phyloP scores from a whole-genome alignment of 208 protist species.

The Leishmania tropica region DNA sequence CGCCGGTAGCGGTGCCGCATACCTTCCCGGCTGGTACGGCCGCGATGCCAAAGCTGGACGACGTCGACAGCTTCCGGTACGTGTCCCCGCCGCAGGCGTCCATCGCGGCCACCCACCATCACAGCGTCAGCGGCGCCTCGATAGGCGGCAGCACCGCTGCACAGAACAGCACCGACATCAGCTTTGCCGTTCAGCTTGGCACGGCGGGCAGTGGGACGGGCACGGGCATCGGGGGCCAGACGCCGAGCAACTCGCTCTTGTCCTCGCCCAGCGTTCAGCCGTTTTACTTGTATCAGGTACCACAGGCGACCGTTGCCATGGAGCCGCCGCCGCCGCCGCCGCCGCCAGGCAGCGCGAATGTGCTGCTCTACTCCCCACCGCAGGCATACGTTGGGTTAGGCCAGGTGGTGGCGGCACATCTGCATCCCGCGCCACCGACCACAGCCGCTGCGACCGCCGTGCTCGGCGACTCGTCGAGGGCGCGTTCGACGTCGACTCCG shows the following conservation, averaged over 20 bases:
- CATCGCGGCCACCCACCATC: neutral
- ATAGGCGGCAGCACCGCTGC: neutral
- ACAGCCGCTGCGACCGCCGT: neutral
- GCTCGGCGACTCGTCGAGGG: neutral
- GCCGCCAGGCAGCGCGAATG: neutral
- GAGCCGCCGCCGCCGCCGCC: slow-evolving; percentile 6
- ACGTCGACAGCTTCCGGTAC: neutral
- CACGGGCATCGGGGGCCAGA: neutral
- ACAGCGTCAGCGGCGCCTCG: neutral
- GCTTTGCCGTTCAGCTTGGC: neutral
- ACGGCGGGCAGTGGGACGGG: neutral
- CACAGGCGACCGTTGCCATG: neutral
- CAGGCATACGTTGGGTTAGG: slow-evolving; percentile 9
- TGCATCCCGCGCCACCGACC: neutral
- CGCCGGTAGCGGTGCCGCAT: neutral
- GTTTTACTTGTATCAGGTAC: slow-evolving; percentile 14
- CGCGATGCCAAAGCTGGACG: neutral
- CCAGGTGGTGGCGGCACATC: neutral
- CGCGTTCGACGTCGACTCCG: neutral
- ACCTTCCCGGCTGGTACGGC: neutral
- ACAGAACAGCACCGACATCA: neutral
- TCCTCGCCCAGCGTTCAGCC: slow-evolving; percentile 13
- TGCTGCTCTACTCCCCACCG: slow-evolving; percentile 23
- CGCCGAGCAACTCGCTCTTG: slow-evolving; percentile 10
- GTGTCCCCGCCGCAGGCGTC: slow-evolving; percentile 6